Evolutionary conservation across 352 stramenopile genomes (phyloP).

Genomic region (Pythium vanterpoolii): DNA sequence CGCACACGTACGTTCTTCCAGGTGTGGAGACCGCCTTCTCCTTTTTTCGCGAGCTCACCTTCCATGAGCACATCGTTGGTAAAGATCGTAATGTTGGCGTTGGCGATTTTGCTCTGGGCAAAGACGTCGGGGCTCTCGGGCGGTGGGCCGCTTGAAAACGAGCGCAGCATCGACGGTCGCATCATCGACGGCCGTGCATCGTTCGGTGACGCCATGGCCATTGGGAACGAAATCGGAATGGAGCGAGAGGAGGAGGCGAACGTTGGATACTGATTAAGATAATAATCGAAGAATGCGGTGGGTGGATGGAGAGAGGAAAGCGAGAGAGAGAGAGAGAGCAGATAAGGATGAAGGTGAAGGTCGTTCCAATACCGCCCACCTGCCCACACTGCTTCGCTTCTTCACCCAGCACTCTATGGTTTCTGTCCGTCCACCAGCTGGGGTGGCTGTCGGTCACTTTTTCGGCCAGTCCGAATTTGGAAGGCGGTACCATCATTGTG

Average conservation of each 20-base stretch:
- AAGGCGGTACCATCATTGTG: background rate
- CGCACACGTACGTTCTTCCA: constrained; percentile 62
- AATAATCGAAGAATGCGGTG: background rate
- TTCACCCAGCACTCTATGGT: background rate
- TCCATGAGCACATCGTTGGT: constrained; percentile 69
- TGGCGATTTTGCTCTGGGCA: constrained; percentile 51
- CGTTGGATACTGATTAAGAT: background rate
- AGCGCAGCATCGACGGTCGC: constrained; percentile 47
- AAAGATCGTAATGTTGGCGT: constrained; percentile 55
- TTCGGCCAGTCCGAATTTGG: background rate
- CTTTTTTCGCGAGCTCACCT: constrained; percentile 64
- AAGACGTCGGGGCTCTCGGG: constrained; percentile 51
- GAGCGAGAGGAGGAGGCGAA: background rate
- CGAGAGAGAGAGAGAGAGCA: background rate
- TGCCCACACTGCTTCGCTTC: too few relatives aligned
- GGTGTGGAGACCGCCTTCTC: constrained; percentile 48
- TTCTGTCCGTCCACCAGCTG: background rate
- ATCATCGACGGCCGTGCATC: constrained; percentile 13
- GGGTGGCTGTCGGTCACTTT: constrained; percentile 9
- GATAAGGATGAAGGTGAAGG: background rate
- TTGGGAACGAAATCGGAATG: constrained; percentile 8
- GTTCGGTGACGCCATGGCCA: constrained; percentile 23
- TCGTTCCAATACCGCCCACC: too few relatives aligned
- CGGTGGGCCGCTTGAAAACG: constrained; percentile 15
- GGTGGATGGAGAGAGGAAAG: background rate